These are phyloP conservation scores for Podaxis sp. DNA, from an alignment of 768 basidiomycete genomes.

Conservation along the genomic window DNA sequence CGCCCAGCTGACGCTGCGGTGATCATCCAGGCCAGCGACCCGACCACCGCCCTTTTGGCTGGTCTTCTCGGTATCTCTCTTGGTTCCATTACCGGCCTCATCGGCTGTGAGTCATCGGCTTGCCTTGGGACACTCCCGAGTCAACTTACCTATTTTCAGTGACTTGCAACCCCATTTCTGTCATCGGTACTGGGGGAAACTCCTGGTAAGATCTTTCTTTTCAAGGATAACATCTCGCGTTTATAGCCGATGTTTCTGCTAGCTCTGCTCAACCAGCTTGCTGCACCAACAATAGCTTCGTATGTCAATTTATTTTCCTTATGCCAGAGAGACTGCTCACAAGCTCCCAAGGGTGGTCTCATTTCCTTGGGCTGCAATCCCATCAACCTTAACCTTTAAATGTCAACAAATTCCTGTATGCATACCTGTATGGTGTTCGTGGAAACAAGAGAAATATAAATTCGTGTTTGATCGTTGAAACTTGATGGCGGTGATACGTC, in stretches of 20 bases:
- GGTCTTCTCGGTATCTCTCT: slow-evolving; percentile 15
- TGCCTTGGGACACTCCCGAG: neutral
- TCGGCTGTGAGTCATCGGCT: slow-evolving; percentile 7
- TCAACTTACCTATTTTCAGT: neutral
- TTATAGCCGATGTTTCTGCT: too few species aligned
- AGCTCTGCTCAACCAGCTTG: slow-evolving; percentile 10
- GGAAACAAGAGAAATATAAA: too few species aligned
- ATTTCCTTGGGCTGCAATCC: slow-evolving; percentile 5
- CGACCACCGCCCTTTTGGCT: neutral
- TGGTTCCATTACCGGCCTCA: slow-evolving; percentile 21
- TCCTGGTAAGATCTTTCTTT: slow-evolving; percentile 19
- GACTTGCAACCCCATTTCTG: slow-evolving; percentile 26
- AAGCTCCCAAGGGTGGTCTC: neutral
- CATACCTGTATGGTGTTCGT: too few species aligned
- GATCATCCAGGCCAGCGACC: neutral
- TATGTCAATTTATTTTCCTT: neutral
- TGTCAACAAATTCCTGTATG: too few species aligned
- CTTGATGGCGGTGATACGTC: too few species aligned
- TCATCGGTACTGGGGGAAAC: slow-evolving; percentile 21
- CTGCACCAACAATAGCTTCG: slow-evolving; percentile 10
- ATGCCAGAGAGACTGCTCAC: neutral
- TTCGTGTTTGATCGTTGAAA: too few species aligned
- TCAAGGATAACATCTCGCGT: neutral
- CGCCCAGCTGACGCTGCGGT: too few species aligned
- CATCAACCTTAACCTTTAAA: neutral